Evolutionary conservation across 192 early-diverging fungal species (phyloP).

Genomic region (Linnemannia elongata): DNA sequence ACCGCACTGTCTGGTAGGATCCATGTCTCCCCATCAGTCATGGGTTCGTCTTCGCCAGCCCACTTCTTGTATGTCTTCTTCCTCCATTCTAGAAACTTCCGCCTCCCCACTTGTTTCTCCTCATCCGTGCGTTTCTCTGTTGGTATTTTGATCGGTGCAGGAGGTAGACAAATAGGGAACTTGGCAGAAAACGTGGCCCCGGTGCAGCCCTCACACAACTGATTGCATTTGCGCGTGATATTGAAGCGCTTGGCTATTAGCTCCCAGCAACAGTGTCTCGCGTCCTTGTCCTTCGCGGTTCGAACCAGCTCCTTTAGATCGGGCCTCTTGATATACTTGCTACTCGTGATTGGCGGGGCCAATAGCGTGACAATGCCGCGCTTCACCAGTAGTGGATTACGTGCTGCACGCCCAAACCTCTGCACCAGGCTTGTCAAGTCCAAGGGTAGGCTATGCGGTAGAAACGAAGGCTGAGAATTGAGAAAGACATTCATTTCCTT

Average conservation of each 20-base stretch:
- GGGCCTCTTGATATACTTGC: background rate
- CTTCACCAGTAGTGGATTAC: background rate
- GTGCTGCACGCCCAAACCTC: conserved; percentile 21
- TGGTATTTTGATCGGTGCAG: background rate
- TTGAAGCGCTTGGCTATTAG: conserved; percentile 17
- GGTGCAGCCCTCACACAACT: conserved; percentile 8
- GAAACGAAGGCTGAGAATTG: background rate
- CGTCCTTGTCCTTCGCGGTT: background rate
- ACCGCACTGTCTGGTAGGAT: no score
- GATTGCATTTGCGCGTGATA: background rate
- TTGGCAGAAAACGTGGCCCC: background rate
- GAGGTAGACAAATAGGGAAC: background rate
- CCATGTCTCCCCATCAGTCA: no score
- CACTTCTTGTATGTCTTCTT: no score
- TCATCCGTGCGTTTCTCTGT: background rate
- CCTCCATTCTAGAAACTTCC: no score
- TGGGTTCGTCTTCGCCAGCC: no score
- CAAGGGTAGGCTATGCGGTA: conserved; percentile 9
- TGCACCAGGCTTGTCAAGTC: conserved; percentile 24
- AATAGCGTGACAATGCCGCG: conserved; percentile 12
- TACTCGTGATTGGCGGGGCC: background rate
- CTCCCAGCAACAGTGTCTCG: conserved; percentile 1
- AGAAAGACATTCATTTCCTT: background rate
- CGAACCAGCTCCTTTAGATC: conserved; percentile 10
- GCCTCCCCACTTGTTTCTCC: no score